Conservation (phyloP, 108 stramenopile species). For the Fistulifera solaris region DNA sequence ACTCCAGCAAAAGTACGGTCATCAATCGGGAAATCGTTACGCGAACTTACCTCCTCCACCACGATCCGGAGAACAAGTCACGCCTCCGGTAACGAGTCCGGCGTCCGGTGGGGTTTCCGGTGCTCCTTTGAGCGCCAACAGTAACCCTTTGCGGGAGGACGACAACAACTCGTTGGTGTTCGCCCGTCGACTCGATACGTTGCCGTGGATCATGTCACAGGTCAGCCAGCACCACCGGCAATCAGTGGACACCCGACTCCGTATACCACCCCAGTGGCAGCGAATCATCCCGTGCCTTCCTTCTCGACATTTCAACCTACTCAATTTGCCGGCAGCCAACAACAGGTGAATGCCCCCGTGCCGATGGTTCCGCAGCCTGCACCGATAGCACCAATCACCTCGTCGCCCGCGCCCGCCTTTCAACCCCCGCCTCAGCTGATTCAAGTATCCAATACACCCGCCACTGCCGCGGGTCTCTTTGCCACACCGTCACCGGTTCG, state of each 20-base stretch:
- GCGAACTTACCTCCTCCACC: slow-evolving; percentile 18
- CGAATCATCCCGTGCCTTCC: background rate
- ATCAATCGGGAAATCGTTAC: slow-evolving; percentile 16
- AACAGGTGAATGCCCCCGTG: no score
- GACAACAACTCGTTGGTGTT: no score
- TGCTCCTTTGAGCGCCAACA: slow-evolving; percentile 1
- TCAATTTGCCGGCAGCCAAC: background rate
- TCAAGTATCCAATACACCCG: background rate
- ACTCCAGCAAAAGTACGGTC: slow-evolving; percentile 80
- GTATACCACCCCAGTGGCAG: no score
- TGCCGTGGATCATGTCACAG: no score
- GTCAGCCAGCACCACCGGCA: background rate
- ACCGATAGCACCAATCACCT: no score
- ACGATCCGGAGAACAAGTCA: slow-evolving; percentile 18
- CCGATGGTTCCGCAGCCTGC: no score
- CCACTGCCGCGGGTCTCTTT: background rate
- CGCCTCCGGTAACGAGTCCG: slow-evolving; percentile 1
- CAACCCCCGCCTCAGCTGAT: no score
- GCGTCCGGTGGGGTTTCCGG: background rate
- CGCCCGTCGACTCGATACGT: no score
- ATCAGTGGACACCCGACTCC: no score
- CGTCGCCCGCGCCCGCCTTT: no score
- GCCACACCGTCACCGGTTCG: background rate
- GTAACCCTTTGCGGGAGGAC: slow-evolving; percentile 24
- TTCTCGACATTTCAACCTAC: background rate